Percentiles rank a stretch among this genome's conserved stretches.
phyloP scores from a whole-genome alignment of 2,329 filamentous ascomycete genomes.

The Pseudonectria foliicola region DNA sequence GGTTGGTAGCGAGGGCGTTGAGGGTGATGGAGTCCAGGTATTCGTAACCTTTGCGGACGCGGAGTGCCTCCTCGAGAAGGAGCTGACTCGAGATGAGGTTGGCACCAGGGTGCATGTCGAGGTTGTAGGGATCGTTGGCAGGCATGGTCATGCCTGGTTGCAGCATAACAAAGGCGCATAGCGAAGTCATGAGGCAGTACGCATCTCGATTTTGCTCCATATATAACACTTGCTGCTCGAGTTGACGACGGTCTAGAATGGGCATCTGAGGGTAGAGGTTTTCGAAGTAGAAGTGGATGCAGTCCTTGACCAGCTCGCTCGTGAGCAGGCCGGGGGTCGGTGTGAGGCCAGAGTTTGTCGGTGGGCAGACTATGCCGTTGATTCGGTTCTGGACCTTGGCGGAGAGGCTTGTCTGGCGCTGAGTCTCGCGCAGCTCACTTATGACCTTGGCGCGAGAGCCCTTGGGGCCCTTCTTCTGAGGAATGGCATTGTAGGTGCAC shows the following conservation, averaged over 20 bases:
- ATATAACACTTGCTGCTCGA: constrained; percentile 52
- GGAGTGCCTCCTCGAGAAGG: constrained; percentile 59
- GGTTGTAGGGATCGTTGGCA: constrained; percentile 46
- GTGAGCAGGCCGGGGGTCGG: constrained; percentile 56
- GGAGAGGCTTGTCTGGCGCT: constrained; percentile 58
- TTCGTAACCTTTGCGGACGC: constrained; percentile 57
- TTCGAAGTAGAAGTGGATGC: constrained; percentile 61
- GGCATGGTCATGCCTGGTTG: constrained; percentile 61
- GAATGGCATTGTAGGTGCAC: constrained; percentile 69
- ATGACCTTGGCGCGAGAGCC: constrained; percentile 69
- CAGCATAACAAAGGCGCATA: constrained; percentile 62
- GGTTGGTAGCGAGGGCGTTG: constrained; percentile 63
- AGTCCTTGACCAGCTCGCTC: constrained; percentile 56
- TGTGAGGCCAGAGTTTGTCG: constrained; percentile 39
- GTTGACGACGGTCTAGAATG: constrained; percentile 50
- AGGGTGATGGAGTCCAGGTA: constrained; percentile 49
- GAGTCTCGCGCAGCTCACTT: constrained; percentile 62
- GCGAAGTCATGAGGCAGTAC: constrained; percentile 57
- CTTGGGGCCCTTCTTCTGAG: constrained; percentile 71
- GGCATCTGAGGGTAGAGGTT: constrained; percentile 59
- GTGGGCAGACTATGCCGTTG: constrained; percentile 45
- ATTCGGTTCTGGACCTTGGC: constrained; percentile 55
- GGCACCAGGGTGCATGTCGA: constrained; percentile 49
- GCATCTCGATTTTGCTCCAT: constrained; percentile 56
- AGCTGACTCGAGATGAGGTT: constrained; percentile 59